Conservation (phyloP, 2,329 filamentous ascomycete species). For the Cryphonectria carpinicola region DNA sequence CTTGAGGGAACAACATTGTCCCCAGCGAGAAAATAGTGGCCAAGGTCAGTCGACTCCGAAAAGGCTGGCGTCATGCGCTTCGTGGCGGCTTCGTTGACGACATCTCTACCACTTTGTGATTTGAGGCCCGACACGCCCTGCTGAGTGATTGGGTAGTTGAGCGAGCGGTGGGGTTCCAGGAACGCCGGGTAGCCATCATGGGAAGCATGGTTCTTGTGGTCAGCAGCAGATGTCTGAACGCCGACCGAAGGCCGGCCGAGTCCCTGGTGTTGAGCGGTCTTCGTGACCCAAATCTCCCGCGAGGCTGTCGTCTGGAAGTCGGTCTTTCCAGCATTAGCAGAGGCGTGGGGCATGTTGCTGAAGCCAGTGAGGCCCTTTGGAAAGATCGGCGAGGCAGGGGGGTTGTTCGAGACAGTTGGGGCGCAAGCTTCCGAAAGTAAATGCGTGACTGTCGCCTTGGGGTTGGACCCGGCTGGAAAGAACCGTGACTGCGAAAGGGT, state of each 20-base stretch:
- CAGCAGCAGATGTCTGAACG: not conserved
- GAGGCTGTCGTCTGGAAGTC: not conserved
- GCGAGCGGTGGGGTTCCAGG: not conserved
- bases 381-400: not conserved
- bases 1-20: not conserved
- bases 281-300: not conserved
- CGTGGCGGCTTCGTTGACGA: not conserved
- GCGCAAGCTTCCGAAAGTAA: too few relatives aligned
- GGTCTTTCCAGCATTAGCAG: not conserved
- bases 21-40: not conserved
- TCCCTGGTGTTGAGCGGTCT: not conserved
- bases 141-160: not conserved
- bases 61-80: too few relatives aligned
- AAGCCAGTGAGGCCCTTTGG: not conserved
- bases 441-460: not conserved
- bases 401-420: not conserved
- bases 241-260: not conserved
- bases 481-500: constrained; percentile 6
- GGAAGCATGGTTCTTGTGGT: not conserved
- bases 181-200: not conserved
- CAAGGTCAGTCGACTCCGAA: not conserved
- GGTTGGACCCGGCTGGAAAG: not conserved
- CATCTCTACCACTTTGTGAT: not conserved
- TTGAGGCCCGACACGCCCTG: too few relatives aligned
- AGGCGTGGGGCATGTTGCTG: not conserved